These are phyloP conservation scores for Chalciporus piperatoides DNA, from an alignment of 1,284 basidiomycete genomes.

Conservation along the genomic window DNA sequence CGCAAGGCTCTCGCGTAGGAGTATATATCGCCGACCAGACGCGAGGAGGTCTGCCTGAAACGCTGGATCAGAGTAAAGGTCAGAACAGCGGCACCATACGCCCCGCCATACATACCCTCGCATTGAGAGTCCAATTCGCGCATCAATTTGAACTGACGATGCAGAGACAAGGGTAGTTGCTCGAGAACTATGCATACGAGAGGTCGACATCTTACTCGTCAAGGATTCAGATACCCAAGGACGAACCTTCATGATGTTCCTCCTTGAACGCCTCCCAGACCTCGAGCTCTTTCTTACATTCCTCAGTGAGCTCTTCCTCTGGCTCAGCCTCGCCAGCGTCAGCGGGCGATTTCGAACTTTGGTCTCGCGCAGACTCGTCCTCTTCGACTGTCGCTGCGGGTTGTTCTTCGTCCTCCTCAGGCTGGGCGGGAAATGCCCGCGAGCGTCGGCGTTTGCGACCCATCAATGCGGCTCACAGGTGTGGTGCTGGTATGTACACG, in stretches of 20 bases:
- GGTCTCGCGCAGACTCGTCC: slow-evolving; percentile 13
- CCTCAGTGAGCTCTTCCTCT: slow-evolving; percentile 19
- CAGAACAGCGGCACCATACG: slow-evolving; percentile 1
- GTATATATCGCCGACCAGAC: slow-evolving; percentile 43
- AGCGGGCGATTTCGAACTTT: not conserved
- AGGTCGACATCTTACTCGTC: not conserved
- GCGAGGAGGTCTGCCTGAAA: slow-evolving; percentile 39
- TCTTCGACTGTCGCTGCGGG: slow-evolving; percentile 9
- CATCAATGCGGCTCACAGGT: slow-evolving; percentile 18
- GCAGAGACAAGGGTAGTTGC: slow-evolving; percentile 81
- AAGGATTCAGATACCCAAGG: not conserved
- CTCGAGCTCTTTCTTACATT: slow-evolving; percentile 51
- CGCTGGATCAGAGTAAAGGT: slow-evolving; percentile 30
- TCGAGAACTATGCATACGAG: slow-evolving; percentile 59
- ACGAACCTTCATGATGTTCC: slow-evolving; percentile 72
- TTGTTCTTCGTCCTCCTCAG: slow-evolving; percentile 26
- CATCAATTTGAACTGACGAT: slow-evolving; percentile 75
- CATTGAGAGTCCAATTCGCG: slow-evolving; percentile 80
- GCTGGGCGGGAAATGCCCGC: slow-evolving; percentile 29
- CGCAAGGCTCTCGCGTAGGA: slow-evolving; percentile 31
- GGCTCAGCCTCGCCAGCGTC: not conserved
- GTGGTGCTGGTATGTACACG: slow-evolving; percentile 5
- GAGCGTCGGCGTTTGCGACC: slow-evolving; percentile 49
- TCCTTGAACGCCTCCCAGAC: slow-evolving; percentile 77
- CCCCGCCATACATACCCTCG: slow-evolving; percentile 43